Percentiles rank a stretch among this genome's conserved stretches.
phyloP scores from a whole-genome alignment of 257 asterid genomes.

The Solanum rostratum region DNA sequence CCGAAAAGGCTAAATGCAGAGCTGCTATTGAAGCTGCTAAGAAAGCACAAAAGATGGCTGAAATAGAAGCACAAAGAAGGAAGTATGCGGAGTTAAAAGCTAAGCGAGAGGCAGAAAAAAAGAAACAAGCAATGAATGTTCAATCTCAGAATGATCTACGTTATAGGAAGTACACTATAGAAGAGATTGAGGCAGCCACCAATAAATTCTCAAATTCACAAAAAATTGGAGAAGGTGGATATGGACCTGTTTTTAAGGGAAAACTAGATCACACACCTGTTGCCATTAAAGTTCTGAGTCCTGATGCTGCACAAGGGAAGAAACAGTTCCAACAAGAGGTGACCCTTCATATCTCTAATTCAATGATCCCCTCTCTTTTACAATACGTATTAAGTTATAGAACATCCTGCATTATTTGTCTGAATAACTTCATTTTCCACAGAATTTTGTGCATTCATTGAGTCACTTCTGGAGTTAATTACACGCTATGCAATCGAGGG shows the following conservation, averaged over 20 bases:
- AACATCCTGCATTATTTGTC: neutral
- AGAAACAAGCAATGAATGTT: conserved; percentile 36
- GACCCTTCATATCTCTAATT: neutral
- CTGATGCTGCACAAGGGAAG: conserved; percentile 75
- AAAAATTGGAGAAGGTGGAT: conserved; percentile 84
- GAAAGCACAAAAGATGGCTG: conserved; percentile 63
- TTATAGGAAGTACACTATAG: conserved; percentile 51
- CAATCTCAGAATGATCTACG: conserved; percentile 39
- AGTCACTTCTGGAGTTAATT: neutral
- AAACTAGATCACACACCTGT: conserved; percentile 77
- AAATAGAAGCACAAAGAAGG: conserved; percentile 55
- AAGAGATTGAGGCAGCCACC: conserved; percentile 60
- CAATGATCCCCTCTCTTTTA: neutral
- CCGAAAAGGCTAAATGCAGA: conserved; percentile 62
- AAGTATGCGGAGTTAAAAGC: conserved; percentile 51
- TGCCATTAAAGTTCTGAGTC: conserved; percentile 64
- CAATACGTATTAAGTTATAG: neutral
- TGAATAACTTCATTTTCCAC: neutral
- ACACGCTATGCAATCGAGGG: neutral
- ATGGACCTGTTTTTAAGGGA: conserved; percentile 72
- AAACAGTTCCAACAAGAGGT: conserved; percentile 91
- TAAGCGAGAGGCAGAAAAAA: conserved; percentile 43
- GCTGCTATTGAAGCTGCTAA: conserved; percentile 73
- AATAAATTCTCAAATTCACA: conserved; percentile 27
- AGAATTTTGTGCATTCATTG: neutral